Conservation (phyloP, 148 eudicot genomes). For the Cornus controversa region DNA sequence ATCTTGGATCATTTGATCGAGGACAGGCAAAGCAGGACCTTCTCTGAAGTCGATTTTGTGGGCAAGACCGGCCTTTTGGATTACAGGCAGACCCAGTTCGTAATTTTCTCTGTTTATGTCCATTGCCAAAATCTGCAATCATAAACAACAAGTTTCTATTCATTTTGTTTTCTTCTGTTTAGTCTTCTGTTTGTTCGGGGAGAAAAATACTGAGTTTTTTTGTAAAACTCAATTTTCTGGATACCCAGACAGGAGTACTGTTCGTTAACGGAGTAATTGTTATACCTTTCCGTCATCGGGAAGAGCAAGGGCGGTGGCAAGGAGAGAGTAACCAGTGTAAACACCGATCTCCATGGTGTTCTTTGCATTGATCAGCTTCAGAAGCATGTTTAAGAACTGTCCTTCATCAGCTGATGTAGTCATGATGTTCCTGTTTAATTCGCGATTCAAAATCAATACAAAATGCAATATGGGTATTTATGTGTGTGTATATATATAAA, state of each 20-base stretch:
- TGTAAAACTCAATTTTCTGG: background rate
- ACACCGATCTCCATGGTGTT: slow-evolving; percentile 92
- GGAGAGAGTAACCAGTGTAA: slow-evolving; percentile 87
- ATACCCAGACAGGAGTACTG: background rate
- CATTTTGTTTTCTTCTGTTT: background rate
- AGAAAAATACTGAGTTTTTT: background rate
- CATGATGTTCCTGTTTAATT: slow-evolving; percentile 62
- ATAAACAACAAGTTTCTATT: background rate
- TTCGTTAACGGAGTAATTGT: background rate
- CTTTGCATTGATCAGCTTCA: slow-evolving; percentile 79
- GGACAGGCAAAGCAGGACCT: slow-evolving; percentile 68
- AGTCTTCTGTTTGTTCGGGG: background rate
- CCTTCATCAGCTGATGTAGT: slow-evolving; percentile 94
- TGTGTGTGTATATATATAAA: no score
- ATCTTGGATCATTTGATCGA: slow-evolving; percentile 54
- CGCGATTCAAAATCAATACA: background rate
- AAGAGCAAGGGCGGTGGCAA: slow-evolving; percentile 93
- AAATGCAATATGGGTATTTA: background rate
- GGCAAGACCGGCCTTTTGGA: slow-evolving; percentile 64
- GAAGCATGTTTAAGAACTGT: slow-evolving; percentile 73
- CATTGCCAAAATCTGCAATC: slow-evolving; percentile 70
- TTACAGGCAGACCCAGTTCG: slow-evolving; percentile 67
- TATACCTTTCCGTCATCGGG: slow-evolving; percentile 86
- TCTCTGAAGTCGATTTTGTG: slow-evolving; percentile 71
- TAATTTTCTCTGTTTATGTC: slow-evolving; percentile 64